Evolutionary conservation across 2,329 filamentous ascomycete genomes (phyloP), one percentile per base, ranked within the genome.

Genomic region (Bertia moriformis): DNA sequence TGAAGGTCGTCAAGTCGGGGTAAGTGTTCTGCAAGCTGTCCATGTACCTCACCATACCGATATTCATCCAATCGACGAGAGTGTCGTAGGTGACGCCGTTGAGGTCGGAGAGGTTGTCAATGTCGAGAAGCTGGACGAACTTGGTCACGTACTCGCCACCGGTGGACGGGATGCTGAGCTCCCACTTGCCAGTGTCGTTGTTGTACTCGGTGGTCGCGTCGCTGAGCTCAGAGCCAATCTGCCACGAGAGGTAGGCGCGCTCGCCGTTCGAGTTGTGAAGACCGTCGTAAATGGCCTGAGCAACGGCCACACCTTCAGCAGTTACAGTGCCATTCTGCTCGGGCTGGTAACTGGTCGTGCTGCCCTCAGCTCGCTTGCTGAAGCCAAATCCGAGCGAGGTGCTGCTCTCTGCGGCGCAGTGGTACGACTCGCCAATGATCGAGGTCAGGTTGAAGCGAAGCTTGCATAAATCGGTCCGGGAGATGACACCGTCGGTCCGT

Each of bases 21-120:
- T 63, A 48, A 1, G 63, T 72, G 5, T 69, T 74, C 46, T 74
- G 69, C 3, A 73, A 57, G 37, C 51, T 64, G 46, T 70, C 66
- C 19, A 57, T 42, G 51, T 69, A 76, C 29, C 57, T 57, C 37
- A 63, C 48, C 58, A 64, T 60, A 4, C 62, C 69, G 4, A 51
- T 56, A 29, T 58, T 51, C 58, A 73, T 74, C 67, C 67, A 75
- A 14, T 61, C 58, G n/a, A 60, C 58, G 4, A 75, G 58, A 0
- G 65, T 73, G 48, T 75, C 68, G 50, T 73, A 74, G 14, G 68
- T 72, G 18, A 73, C 61, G 41, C 56, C 52, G 44, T 63, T 50
- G 3, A 71, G 55, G 29, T 53, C 49, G 4, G 54, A 48, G n/a
- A 69, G 54, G 46, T 62, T 66, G 41, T 56, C 53, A 10, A 55